A percentile compares a stretch with the other conserved stretches of the same genome.
phyloP scores from a whole-genome alignment of 73 alveolate species.

The Paramecium primaurelia region DNA sequence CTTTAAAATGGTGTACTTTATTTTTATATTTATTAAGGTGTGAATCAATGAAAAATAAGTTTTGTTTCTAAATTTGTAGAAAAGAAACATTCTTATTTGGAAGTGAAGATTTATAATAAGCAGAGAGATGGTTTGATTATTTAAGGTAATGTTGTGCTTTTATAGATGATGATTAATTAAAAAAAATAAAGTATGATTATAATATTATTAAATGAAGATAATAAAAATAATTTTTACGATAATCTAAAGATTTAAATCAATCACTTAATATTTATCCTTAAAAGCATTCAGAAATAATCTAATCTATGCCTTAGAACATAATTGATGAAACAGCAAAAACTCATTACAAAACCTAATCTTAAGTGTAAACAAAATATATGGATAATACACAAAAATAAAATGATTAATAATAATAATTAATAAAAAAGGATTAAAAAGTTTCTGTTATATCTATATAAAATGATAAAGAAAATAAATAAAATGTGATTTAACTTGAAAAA shows the following conservation, averaged over 20 bases:
- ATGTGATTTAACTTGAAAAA: not conserved
- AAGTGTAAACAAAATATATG: not conserved
- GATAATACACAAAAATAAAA: not conserved
- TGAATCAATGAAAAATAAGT: not conserved
- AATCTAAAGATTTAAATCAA: not conserved
- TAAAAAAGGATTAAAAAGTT: not conserved
- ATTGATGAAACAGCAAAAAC: not conserved
- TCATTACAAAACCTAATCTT: not conserved
- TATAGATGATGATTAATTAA: not conserved
- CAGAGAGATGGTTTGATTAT: constrained; percentile 34
- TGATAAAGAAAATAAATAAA: not conserved
- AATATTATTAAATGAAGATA: not conserved
- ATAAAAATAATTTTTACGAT: not conserved
- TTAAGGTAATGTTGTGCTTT: not conserved
- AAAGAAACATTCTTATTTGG: not conserved
- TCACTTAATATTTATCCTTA: not conserved
- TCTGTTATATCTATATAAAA: not conserved
- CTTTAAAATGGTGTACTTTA: not conserved
- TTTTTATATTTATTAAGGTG: not conserved
- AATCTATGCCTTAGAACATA: not conserved
- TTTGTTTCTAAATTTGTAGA: not conserved
- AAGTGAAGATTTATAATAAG: not conserved
- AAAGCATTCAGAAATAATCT: not conserved
- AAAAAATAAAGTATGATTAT: not conserved
- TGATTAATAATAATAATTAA: not conserved